Evolutionary conservation across 371 early-diverging fungal species (phyloP).

Genomic region (Mucor circinelloides): DNA sequence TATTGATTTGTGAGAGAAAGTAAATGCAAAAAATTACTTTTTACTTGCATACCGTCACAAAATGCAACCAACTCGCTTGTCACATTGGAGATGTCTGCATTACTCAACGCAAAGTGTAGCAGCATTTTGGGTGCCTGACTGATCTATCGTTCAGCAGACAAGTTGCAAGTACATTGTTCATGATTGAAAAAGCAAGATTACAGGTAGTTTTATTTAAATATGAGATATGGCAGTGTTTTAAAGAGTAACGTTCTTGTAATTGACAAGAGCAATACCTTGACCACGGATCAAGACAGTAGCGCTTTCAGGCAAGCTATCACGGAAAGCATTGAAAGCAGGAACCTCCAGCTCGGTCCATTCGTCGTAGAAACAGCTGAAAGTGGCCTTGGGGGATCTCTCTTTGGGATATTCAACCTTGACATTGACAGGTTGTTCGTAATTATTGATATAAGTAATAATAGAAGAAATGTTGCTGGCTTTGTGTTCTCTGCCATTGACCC

Average conservation of each 20-base stretch:
- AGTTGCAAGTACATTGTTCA: too few species aligned
- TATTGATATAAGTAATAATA: slow-evolving; percentile 35
- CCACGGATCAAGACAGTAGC: slow-evolving; percentile 35
- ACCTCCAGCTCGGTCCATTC: slow-evolving; percentile 44
- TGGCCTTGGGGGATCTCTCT: slow-evolving; percentile 17
- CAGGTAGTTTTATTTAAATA: neutral
- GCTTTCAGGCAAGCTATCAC: slow-evolving; percentile 28
- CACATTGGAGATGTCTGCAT: neutral
- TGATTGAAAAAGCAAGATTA: neutral
- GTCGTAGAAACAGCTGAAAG: slow-evolving; percentile 47
- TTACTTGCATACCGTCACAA: neutral
- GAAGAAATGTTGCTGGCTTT: slow-evolving; percentile 13
- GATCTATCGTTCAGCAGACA: too few species aligned
- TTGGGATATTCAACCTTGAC: slow-evolving; percentile 39
- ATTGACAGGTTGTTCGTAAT: slow-evolving; percentile 35
- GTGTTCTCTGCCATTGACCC: slow-evolving; percentile 25
- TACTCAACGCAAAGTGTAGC: neutral
- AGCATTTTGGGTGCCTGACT: too few species aligned
- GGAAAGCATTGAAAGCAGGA: slow-evolving; percentile 38
- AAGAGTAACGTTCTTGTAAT: slow-evolving; percentile 17
- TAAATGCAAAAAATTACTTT: neutral
- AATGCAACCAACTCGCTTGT: neutral
- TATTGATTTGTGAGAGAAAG: neutral
- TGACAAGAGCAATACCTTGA: slow-evolving; percentile 31
- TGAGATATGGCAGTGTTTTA: neutral